Evolutionary conservation across 768 basidiomycete genomes (phyloP), one percentile per base, ranked within the genome.

Genomic region (Psilocybe tampanensis): DNA sequence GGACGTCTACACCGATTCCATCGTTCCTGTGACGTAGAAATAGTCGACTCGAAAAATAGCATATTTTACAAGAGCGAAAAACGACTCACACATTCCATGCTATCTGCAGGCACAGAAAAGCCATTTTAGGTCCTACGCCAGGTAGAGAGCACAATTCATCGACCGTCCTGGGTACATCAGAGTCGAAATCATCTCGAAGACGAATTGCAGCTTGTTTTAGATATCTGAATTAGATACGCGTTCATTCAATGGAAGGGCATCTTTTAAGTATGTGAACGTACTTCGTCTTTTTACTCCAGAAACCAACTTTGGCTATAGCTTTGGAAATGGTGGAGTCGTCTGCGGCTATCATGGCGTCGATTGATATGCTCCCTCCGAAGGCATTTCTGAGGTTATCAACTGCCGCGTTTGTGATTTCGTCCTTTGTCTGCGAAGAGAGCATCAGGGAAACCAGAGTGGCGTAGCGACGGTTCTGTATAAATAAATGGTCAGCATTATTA

Each of bases 91-190:
- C 59, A 60, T 89, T 81, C 93, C 92, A 96, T 1, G 92, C 94
- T 23, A 83, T 82, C 62, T 94, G 94, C 2, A 96, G 77, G 1
- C 86, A 76, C 33, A 97, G 70, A 72, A 92, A 96, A 0, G 93
- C 93, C 94, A 98, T 97, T 71, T 99, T 98, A 0, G 95, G 96
- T 0, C 96, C 96, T 0, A 98, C 95, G 0, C 96, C 96, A 1
- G 87, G 86, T 12, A 98, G 73, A 4, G 89, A 89, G 62, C 94
- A 92, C 8, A 99, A 76, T 39, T 92, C 92, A 34, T 94, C 94
- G 2, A 89, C 85, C 0, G 93, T 95, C 68, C 89, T 86, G 0
- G 96, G 96, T 0, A 98, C 88, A 58, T 98, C 95, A 2, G 88
- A 88, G 44, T 81, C 80, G 57, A 92, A 93, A 0, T 88, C 80